These are phyloP conservation scores for Candida silvicultrix DNA, from an alignment of 805 yeast genomes.

Conservation along the genomic window DNA sequence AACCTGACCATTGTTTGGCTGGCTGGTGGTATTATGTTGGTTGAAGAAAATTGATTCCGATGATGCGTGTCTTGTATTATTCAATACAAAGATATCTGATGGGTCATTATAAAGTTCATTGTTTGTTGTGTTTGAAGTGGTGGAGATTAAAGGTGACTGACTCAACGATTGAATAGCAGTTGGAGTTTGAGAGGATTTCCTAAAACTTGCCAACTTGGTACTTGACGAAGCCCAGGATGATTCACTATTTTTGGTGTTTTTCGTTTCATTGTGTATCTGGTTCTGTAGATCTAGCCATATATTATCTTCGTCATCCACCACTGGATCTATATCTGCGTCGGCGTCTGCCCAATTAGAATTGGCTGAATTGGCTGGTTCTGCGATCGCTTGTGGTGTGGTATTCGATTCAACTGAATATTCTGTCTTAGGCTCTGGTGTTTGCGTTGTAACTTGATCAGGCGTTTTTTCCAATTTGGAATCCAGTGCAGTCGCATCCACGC, in stretches of 20 bases:
- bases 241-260: background rate
- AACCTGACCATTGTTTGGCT: background rate
- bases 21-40: background rate
- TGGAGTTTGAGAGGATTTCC: constrained; percentile 12
- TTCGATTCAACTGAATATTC: background rate
- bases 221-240: constrained; percentile 18
- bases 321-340: constrained; percentile 1
- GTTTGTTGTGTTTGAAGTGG: background rate
- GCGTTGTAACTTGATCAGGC: too few relatives aligned
- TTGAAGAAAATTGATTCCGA: background rate
- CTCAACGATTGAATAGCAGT: constrained; percentile 9
- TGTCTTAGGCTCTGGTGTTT: background rate
- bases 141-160: constrained; percentile 18
- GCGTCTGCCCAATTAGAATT: constrained; percentile 4
- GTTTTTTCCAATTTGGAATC: too few relatives aligned
- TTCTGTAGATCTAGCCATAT: constrained; percentile 1
- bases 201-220: constrained; percentile 21
- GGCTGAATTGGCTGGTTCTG: background rate
- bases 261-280: background rate
- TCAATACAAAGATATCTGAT: background rate
- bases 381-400: background rate
- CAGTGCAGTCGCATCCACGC: background rate
- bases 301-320: too few relatives aligned
- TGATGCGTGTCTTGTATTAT: background rate
- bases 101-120: constrained; percentile 3